A percentile compares a stretch with the other conserved stretches of the same genome.
These are phyloP conservation scores for Cladorrhinum sp. DNA, from an alignment of 2,329 filamentous ascomycete species.

Conservation along the genomic window DNA sequence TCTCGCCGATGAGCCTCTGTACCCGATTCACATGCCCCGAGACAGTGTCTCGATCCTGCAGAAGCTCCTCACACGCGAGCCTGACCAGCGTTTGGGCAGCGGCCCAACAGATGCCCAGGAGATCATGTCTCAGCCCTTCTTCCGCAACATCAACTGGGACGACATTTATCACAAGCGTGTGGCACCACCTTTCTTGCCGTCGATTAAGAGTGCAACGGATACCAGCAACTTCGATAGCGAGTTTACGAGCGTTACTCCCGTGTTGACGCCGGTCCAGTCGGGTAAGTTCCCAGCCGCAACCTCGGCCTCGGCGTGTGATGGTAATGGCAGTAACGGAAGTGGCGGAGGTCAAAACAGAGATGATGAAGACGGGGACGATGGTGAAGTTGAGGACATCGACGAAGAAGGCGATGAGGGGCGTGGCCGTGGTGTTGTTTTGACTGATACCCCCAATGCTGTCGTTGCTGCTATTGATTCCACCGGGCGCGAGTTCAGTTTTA, in stretches of 20 bases:
- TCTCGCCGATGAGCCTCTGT: constrained; percentile 92
- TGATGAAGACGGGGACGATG: not conserved
- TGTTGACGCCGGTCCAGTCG: constrained; percentile 94
- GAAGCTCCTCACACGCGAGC: constrained; percentile 93
- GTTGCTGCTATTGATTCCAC: not conserved
- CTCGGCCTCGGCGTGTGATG: not conserved
- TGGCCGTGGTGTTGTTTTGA: not conserved
- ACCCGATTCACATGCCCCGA: constrained; percentile 97
- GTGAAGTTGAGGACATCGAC: not conserved
- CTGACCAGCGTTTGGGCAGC: constrained; percentile 86
- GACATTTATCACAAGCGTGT: constrained; percentile 97
- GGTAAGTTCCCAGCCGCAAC: constrained; percentile 58
- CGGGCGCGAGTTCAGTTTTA: not conserved
- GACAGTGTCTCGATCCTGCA: constrained; percentile 97
- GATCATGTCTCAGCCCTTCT: constrained; percentile 98
- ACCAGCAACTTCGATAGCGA: constrained; percentile 99
- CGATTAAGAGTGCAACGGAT: constrained; percentile 88
- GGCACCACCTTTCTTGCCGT: constrained; percentile 81
- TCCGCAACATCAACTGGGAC: constrained; percentile 97
- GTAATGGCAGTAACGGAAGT: not conserved
- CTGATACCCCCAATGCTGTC: not conserved
- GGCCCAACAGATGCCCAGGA: constrained; percentile 97
- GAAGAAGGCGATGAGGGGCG: not conserved
- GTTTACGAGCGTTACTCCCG: constrained; percentile 96
- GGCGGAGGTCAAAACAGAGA: not conserved